Conservation (phyloP, 2,329 filamentous ascomycete genomes). For the Leptographium lundbergii region DNA sequence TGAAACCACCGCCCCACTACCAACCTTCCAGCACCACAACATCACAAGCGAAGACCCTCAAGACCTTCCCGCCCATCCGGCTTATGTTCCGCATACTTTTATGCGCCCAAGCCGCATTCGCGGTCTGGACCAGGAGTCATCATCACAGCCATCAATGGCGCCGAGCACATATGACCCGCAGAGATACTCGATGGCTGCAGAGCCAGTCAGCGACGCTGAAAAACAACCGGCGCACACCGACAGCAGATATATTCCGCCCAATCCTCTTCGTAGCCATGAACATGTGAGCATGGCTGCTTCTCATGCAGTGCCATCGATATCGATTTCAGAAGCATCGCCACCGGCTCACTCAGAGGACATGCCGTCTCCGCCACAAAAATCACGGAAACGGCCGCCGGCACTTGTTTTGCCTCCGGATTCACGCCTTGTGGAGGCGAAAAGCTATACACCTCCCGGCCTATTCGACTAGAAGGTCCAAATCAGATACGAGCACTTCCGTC, state of each 20-base stretch:
- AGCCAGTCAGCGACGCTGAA: constrained; percentile 2
- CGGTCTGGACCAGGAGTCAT: not conserved
- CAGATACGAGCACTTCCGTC: not conserved
- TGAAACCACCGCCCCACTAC: not conserved
- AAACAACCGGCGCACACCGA: not conserved
- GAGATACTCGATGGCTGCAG: constrained; percentile 22
- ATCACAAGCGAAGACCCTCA: constrained; percentile 4
- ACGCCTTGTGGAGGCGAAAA: not conserved
- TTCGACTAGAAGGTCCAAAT: not conserved
- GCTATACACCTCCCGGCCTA: not conserved
- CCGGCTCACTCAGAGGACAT: not conserved
- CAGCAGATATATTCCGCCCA: not conserved
- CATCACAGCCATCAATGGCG: not conserved
- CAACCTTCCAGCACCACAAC: not conserved
- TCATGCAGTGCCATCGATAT: no score
- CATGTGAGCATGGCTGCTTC: no score
- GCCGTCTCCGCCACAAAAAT: not conserved
- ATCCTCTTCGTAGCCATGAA: no score
- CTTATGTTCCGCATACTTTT: constrained; percentile 28
- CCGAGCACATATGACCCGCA: constrained; percentile 16
- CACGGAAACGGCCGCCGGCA: not conserved
- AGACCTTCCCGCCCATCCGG: constrained; percentile 33
- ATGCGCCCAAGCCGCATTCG: constrained; percentile 5
- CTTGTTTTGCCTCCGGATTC: not conserved
- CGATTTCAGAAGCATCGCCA: no score